A percentile compares a stretch with the other conserved stretches of the same genome.
phyloP scores from a whole-genome alignment of 257 asterid species.

The Penstemon davidsonii region DNA sequence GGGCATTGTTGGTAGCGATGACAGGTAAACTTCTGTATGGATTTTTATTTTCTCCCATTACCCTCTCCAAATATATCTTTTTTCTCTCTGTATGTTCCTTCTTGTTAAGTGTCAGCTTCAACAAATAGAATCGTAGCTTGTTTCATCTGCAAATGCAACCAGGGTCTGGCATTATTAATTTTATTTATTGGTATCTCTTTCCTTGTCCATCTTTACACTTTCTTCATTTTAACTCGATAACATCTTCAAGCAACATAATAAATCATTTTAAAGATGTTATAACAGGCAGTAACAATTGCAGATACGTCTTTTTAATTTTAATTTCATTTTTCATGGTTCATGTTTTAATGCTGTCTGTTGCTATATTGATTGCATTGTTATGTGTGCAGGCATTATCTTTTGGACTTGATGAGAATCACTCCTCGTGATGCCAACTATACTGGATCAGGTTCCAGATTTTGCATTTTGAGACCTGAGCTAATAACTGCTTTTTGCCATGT shows the following conservation, averaged over 20 bases:
- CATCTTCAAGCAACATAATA: constrained; percentile 12
- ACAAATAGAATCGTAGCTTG: constrained; percentile 4
- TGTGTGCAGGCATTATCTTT: constrained; percentile 71
- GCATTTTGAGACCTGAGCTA: constrained; percentile 90
- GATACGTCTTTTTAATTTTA: neutral
- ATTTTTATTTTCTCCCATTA: constrained; percentile 17
- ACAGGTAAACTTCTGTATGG: constrained; percentile 54
- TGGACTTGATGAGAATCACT: constrained; percentile 96
- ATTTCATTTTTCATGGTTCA: neutral
- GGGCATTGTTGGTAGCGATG: constrained; percentile 99
- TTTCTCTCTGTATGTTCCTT: neutral
- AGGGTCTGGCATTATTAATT: constrained; percentile 11
- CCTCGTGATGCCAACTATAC: constrained; percentile 94
- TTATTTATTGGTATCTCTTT: neutral
- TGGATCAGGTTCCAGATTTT: constrained; percentile 80
- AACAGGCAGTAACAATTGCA: constrained; percentile 6
- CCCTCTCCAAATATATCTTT: constrained; percentile 2
- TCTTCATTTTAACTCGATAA: neutral
- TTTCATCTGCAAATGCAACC: constrained; percentile 10
- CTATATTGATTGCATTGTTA: neutral
- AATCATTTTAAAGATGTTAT: neutral
- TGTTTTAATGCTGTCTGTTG: neutral
- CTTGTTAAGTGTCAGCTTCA: constrained; percentile 8
- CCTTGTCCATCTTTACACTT: constrained; percentile 19
- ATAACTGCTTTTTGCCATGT: constrained; percentile 79